Evolutionary conservation across 164 flowering plant species (phyloP).

Genomic region (Nymphaea thermarum): DNA sequence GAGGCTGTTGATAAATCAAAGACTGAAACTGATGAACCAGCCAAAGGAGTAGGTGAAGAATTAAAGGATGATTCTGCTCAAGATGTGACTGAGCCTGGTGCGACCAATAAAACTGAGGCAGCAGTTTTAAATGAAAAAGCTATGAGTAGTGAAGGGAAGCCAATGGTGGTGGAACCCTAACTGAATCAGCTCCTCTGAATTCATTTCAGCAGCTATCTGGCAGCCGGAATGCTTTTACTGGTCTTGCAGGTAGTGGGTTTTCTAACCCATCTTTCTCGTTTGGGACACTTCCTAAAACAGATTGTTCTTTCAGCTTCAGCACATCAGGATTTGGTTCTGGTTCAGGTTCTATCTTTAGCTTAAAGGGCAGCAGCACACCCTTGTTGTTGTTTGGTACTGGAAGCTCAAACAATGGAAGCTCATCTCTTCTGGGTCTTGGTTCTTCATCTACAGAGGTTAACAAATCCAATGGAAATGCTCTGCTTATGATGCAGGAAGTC

Average conservation of each 20-base stretch:
- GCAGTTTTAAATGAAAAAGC: conserved; percentile 8
- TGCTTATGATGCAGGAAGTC: conserved; percentile 58
- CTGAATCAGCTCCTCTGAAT: conserved; percentile 31
- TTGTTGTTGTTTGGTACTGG: conserved; percentile 34
- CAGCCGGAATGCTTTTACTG: conserved; percentile 83
- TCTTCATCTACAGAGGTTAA: conserved; percentile 22
- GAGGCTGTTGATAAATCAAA: background rate
- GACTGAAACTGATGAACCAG: background rate
- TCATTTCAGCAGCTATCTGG: conserved; percentile 83
- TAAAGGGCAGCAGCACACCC: conserved; percentile 26
- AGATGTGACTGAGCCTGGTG: conserved; percentile 8
- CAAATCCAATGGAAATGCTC: conserved; percentile 36
- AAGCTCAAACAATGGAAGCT: conserved; percentile 45
- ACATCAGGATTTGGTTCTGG: conserved; percentile 12
- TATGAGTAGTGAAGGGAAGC: conserved; percentile 8
- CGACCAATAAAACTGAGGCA: conserved; percentile 5
- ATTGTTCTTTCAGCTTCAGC: conserved; percentile 16
- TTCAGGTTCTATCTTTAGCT: conserved; percentile 34
- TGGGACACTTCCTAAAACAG: conserved; percentile 47
- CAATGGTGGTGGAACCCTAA: conserved; percentile 9
- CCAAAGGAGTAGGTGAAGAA: background rate
- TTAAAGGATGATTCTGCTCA: background rate
- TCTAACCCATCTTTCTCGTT: conserved; percentile 69
- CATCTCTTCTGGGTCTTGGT: conserved; percentile 38
- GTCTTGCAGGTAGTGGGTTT: conserved; percentile 81